Evolutionary conservation across 1,284 basidiomycete species (phyloP).

Genomic region (Tylopilus sp.): DNA sequence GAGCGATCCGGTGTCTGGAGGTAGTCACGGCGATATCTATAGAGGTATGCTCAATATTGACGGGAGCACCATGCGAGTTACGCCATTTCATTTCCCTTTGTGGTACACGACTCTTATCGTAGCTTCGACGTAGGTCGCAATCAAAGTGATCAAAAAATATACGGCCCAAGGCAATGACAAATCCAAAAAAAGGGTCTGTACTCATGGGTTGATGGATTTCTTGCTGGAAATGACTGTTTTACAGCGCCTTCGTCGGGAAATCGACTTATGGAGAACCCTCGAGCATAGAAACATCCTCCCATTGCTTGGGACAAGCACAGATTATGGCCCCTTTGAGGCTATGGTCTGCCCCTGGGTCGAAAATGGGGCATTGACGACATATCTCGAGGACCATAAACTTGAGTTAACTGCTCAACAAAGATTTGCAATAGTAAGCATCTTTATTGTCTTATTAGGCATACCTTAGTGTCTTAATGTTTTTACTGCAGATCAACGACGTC

Average conservation of each 20-base stretch:
- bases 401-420: constrained; percentile 18
- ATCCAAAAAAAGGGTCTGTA: constrained; percentile 27
- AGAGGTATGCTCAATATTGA: constrained; percentile 29
- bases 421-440: constrained; percentile 30
- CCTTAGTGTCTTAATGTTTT: neutral
- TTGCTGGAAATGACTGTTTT: neutral
- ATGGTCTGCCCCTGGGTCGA: constrained; percentile 44
- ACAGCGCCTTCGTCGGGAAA: constrained; percentile 41
- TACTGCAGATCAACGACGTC: constrained; percentile 34
- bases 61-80: constrained; percentile 29
- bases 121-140: constrained; percentile 28
- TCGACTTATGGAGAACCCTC: constrained; percentile 35
- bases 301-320: constrained; percentile 35
- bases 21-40: constrained; percentile 34
- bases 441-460: neutral
- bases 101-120: neutral
- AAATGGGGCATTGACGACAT: constrained; percentile 30
- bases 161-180: constrained; percentile 21
- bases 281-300: constrained; percentile 36
- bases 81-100: constrained; percentile 5
- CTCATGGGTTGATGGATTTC: neutral
- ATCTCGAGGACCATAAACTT: constrained; percentile 18
- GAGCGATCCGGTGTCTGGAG: constrained; percentile 28
- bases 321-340: constrained; percentile 36
- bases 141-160: constrained; percentile 37